Evolutionary conservation across 1,284 basidiomycete genomes (phyloP), one percentile per base, ranked within the genome.

Genomic region (Cystobasidium slooffiae): DNA sequence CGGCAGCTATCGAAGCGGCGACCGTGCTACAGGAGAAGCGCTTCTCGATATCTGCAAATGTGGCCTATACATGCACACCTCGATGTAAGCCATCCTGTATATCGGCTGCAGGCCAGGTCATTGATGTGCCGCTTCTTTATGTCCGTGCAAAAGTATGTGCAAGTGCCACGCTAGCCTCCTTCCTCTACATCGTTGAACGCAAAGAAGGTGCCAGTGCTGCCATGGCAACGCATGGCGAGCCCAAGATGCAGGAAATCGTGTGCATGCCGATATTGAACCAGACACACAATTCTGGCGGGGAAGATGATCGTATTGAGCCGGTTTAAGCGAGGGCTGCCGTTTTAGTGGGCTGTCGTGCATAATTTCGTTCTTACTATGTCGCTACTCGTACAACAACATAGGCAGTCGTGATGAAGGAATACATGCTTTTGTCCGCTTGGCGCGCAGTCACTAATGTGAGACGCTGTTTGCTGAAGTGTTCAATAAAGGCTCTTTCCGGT

Each of bases 11-110:
- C 10, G 62, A 51, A 39, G 62, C 62, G 10, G 62, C 37, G 6
- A 52, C 49, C 8, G 62, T 65, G 9, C 46, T 65, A 16, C 44
- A 37, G 24, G 46, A 65, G 31, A 37, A 51, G n/a, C n/a, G 62
- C 6, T 24, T 65, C 24, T 65, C 62, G 6, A 39, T 51, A 9
- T 43, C 62, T 10, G 62, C 62, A 18, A 65, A 65, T 24, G 20
- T 65, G 6, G 62, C 62, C 8, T 65, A 65, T 39, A 65, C 62
- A 9, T 65, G 44, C 46, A 65, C 62, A 37, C 62, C 62, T 10
- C 12, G 62, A 9, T 1, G 62, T 51, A 37, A 65, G 62, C 43
- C 20, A 51, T 51, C 1, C 3, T 2, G 31, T 37, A 31, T 9
- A 3, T 4, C 12, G 1, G 10, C 14, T 52, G 46, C 18, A 20